These are phyloP conservation scores for Fusarium keratoplasticum DNA, from an alignment of 2,329 filamentous ascomycete genomes.

Conservation along the genomic window DNA sequence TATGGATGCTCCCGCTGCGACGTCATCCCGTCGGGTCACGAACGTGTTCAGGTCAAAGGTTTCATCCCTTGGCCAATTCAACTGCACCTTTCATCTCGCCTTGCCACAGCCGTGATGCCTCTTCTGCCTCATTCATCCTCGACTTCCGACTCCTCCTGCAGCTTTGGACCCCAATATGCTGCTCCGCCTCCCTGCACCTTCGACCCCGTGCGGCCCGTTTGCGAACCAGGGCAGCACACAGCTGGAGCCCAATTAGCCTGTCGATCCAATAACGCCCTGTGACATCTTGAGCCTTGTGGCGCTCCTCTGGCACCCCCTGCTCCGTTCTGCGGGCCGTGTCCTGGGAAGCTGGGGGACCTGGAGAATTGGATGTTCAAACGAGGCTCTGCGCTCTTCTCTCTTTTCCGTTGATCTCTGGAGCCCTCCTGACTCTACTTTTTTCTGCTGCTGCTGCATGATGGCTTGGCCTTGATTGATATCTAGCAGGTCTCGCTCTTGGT, in stretches of 20 bases:
- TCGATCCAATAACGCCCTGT: constrained; percentile 32
- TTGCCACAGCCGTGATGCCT: not conserved
- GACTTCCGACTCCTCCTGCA: constrained; percentile 1
- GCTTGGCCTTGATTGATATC: constrained; percentile 9
- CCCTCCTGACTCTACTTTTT: not conserved
- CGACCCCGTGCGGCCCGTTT: constrained; percentile 6
- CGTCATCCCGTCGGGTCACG: constrained; percentile 9
- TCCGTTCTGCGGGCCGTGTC: constrained; percentile 11
- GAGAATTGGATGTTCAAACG: constrained; percentile 16
- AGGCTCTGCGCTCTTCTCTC: constrained; percentile 25
- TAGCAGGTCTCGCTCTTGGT: not conserved
- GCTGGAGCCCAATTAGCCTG: constrained; percentile 21
- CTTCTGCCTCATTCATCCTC: not conserved
- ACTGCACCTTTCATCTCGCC: not conserved
- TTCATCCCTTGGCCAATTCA: not conserved
- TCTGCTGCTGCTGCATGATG: constrained; percentile 16
- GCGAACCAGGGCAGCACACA: not conserved
- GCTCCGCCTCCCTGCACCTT: not conserved
- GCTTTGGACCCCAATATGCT: constrained; percentile 11
- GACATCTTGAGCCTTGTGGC: constrained; percentile 23
- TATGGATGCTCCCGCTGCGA: constrained; percentile 1
- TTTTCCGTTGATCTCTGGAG: constrained; percentile 1
- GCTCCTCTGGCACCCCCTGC: constrained; percentile 4
- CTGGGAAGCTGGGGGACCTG: not conserved
- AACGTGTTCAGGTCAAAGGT: not conserved